Evolutionary conservation across 75 land plant species (phyloP), one percentile per base, ranked within the genome.

Genomic region (Pinus albicaulis): DNA sequence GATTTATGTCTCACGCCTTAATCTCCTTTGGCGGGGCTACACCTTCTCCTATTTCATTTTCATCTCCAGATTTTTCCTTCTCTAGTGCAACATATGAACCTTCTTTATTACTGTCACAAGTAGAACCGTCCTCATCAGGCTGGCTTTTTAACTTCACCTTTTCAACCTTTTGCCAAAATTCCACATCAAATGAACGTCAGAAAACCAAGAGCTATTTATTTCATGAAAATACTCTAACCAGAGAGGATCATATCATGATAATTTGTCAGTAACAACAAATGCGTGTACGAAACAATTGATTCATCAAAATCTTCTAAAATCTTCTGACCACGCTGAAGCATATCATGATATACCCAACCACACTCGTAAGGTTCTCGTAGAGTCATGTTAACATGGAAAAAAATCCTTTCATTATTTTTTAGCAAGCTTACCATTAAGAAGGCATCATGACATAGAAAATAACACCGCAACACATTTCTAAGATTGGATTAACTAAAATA

Each of bases 1-100:
- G 12, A 53, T 23, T 55, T 80, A 88, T 28, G 77, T 83, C 28
- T 89, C 88, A 8, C 88, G 79, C 63, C 91, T 80, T 13, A 81
- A 56, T n/a, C 59, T 71, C 80, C 91, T 81, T n/a, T 76, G 73
- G 1, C 83, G 86, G 84, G 57, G 86, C 75, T 69, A 78, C 78
- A 3, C 82, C 73, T 63, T 79, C 76, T 28, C 68, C 56, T 52
- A 72, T 72, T 26, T 72, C 74, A 53, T 72, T 72, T 55, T 72
- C 57, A 59, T n/a, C 22, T 59, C 60, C 22, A 72, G 48, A 36
- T 71, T 41, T 41, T 22, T 41, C 38, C 44, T 72, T 72, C 56
- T 72, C 80, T 48, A 79, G 85, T 22, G 79, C 83, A 77, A 79
- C 84, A 13, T 52, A 44, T 59, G 79, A 81, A 48, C 81, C 82